Evolutionary conservation across 805 yeast genomes (phyloP), one percentile per base, ranked within the genome.

Genomic region (Spathaspora arborariae): DNA sequence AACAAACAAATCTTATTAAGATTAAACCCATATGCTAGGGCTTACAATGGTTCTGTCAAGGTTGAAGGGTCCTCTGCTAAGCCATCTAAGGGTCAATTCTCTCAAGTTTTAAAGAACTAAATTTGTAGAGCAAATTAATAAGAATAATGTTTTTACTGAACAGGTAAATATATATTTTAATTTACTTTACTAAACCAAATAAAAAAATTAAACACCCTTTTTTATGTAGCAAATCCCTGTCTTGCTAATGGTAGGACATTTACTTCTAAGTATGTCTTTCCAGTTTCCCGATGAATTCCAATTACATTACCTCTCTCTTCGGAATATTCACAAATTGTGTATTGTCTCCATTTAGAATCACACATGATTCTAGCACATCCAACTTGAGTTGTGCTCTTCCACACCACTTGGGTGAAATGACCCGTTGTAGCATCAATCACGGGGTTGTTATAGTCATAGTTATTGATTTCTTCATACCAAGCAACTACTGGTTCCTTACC

Each of bases 1-100:
- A 94, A 94, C 97, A 91, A 89, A 85, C 96, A 89, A 81, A 92
- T 91, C 68, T 78, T 90, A 74, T 84, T 90, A 76, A 89, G 97
- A 83, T 86, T 94, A 76, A 94, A 94, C 96, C 99, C 99, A 63
- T 94, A 94, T 85, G 98, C 99, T 67, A 89, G 88, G 86, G 96
- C 92, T 65, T 92, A 84, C 80, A 70, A 96, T 66, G 96, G 95
- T 68, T 83, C 91, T 61, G 76, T 75, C 70, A 88, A 88, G 84
- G 85, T 74, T 71, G 83, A 76, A 61, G 73, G 76, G 74, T 52
- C 81, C 60, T 70, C 76, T 67, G 78, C 79, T 63, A 75, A 74
- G 70, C 85, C 87, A 70, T 81, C 88, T 59, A 77, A 84, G 76
- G 85, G 84, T 70, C 78, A 77, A 64, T 85, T 85, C 79, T 68